Conservation (phyloP, 2,329 filamentous ascomycete genomes). For the Aspergillus proliferans region DNA sequence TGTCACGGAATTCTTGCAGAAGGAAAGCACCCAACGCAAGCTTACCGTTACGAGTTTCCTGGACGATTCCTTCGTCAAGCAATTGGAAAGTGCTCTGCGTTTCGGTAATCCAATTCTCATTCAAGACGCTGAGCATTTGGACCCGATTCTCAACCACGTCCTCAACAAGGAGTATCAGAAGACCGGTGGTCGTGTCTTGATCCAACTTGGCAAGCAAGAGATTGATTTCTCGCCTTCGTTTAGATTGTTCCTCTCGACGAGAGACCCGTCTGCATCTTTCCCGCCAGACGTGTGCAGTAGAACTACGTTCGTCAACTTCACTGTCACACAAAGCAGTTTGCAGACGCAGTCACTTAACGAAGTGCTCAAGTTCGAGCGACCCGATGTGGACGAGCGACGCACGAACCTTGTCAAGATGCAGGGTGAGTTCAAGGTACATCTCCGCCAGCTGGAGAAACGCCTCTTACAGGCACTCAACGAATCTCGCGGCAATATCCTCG, state of each 20-base stretch:
- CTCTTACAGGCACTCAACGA: slow-evolving; percentile 93
- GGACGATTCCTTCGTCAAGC: slow-evolving; percentile 96
- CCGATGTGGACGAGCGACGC: slow-evolving; percentile 91
- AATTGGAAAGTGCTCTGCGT: slow-evolving; percentile 89
- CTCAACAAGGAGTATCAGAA: slow-evolving; percentile 99
- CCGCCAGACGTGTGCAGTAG: slow-evolving; percentile 95
- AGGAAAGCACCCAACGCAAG: slow-evolving; percentile 86
- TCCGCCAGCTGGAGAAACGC: slow-evolving; percentile 89
- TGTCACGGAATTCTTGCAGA: slow-evolving; percentile 89
- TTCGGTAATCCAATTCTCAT: slow-evolving; percentile 99
- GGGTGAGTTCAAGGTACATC: slow-evolving; percentile 97
- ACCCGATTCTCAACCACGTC: slow-evolving; percentile 95
- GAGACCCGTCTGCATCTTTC: slow-evolving; percentile 93
- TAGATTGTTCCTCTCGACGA: slow-evolving; percentile 87
- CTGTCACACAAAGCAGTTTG: slow-evolving; percentile 95
- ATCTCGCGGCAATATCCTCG: slow-evolving; percentile 93
- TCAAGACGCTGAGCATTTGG: slow-evolving; percentile 93
- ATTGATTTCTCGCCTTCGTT: slow-evolving; percentile 98
- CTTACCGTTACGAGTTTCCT: slow-evolving; percentile 97
- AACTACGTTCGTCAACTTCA: slow-evolving; percentile 99
- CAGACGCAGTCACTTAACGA: slow-evolving; percentile 97
- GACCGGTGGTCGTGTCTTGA: slow-evolving; percentile 93
- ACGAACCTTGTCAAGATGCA: slow-evolving; percentile 98
- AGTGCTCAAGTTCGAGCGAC: slow-evolving; percentile 92
- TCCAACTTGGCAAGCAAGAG: slow-evolving; percentile 96